phyloP scores from a whole-genome alignment of 2,329 filamentous ascomycete species.

The Xylaria sp. region DNA sequence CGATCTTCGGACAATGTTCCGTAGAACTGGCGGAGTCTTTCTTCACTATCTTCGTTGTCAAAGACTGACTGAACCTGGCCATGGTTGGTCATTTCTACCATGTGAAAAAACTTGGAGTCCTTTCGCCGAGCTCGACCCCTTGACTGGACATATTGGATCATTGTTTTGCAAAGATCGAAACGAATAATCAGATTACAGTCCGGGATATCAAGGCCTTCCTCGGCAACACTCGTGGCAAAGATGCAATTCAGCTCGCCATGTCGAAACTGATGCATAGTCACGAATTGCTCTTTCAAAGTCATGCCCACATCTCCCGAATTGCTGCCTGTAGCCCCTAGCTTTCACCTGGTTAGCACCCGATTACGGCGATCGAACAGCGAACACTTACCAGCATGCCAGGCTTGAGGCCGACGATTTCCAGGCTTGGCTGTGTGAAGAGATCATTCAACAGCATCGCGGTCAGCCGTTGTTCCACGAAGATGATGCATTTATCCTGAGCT shows the following conservation, averaged over 20 bases:
- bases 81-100: conserved; percentile 74
- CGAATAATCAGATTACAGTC: conserved; percentile 69
- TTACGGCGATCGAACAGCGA: background rate
- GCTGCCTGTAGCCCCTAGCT: conserved; percentile 47
- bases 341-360: conserved; percentile 21
- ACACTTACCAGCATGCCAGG: conserved; percentile 58
- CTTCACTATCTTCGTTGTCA: conserved; percentile 64
- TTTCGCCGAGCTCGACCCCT: conserved; percentile 79
- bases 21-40: conserved; percentile 75
- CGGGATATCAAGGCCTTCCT: conserved; percentile 70
- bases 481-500: conserved; percentile 70
- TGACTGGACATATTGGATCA: conserved; percentile 95
- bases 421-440: conserved; percentile 60
- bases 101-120: conserved; percentile 80
- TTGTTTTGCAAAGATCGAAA: conserved; percentile 85
- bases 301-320: conserved; percentile 61
- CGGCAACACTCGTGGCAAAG: conserved; percentile 67
- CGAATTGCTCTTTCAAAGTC: conserved; percentile 73
- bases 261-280: conserved; percentile 69
- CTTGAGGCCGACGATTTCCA: conserved; percentile 59
- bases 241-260: conserved; percentile 63
- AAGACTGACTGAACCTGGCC: conserved; percentile 59
- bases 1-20: conserved; percentile 73
- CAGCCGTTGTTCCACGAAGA: conserved; percentile 81
- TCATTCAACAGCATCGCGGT: conserved; percentile 75